Base-by-base conservation (phyloP, 2,329 filamentous ascomycete genomes). In the Amphichorda felina region DNA sequence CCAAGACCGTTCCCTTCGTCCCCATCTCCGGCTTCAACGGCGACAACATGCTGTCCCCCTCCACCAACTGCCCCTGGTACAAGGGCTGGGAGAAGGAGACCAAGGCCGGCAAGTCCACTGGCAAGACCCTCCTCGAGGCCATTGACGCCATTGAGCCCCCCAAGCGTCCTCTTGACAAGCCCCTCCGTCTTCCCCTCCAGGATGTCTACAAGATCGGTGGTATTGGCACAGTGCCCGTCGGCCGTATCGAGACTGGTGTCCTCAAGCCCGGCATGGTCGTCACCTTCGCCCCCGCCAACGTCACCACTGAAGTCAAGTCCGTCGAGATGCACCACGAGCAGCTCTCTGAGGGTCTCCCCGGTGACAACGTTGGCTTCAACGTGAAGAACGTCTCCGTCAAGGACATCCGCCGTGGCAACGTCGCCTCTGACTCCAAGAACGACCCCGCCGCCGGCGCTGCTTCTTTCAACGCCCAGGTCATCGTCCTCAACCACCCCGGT, bases 341-440 rank as follows among this genome's bases (percentile, higher is more conserved):
- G 82, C 88, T 98, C 55, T 44, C 64, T 50, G 82, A 94, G 79
- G 91, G 91, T 84, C 61, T 84, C 51, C 91, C 91, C 61, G 91
- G 91, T 81, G 91, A 98, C 85, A 98, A 98, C 78, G 91, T 98
- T 67, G 91, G 91, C 59, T 98, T 98, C 88, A 98, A 98, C 85
- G 89, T 98, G 74, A 98, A 98, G 88, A 98, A 98, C 91, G 91
- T 98, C 60, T 96, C 91, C 69, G 91, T 98, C 74, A 98, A 98
- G 88, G 91, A 98, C 68, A 94, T 98, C 63, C 91, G 91, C 72
- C 91, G 91, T 94, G 91, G 91, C 63, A 96, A 98, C 82, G 91
- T 98, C 57, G 84, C 84, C 59, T 86, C 87, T 86, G 91, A 98
- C 86, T 89, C 85, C 79, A 98, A 98, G 88, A 93, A 94, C 77